A percentile compares a stretch with the other conserved stretches of the same genome.
phyloP scores from a whole-genome alignment of 2,329 filamentous ascomycete genomes.

The Neopestalotiopsis sp. region DNA sequence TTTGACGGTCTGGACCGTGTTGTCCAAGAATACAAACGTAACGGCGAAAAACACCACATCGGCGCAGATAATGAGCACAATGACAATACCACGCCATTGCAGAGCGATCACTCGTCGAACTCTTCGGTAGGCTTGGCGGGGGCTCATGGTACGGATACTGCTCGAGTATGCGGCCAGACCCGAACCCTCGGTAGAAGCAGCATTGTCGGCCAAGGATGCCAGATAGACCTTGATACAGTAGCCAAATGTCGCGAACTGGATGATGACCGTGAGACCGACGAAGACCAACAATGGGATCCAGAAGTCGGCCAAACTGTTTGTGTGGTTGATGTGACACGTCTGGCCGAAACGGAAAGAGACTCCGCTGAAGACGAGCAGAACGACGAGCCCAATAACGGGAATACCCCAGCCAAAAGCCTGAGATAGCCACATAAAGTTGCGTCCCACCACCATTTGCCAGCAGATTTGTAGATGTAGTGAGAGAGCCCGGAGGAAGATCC shows the following conservation, averaged over 20 bases:
- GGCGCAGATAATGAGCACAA: constrained; percentile 86
- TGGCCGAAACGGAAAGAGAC: constrained; percentile 93
- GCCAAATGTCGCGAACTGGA: constrained; percentile 72
- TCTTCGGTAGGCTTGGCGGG: constrained; percentile 85
- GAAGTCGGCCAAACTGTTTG: constrained; percentile 80
- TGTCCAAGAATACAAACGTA: constrained; percentile 87
- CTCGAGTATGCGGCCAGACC: constrained; percentile 75
- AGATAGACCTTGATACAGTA: constrained; percentile 98
- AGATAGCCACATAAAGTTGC: constrained; percentile 86
- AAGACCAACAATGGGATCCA: constrained; percentile 84
- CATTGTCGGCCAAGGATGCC: constrained; percentile 77
- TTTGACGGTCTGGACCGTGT: constrained; percentile 65
- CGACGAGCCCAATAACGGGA: constrained; percentile 73
- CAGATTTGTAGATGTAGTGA: constrained; percentile 97
- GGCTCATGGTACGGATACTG: constrained; percentile 78
- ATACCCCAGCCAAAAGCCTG: constrained; percentile 85
- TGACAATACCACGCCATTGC: constrained; percentile 91
- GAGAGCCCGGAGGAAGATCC: constrained; percentile 88
- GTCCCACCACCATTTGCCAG: constrained; percentile 91
- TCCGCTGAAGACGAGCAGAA: constrained; percentile 83
- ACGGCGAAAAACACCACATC: constrained; percentile 95
- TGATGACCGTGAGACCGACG: constrained; percentile 65
- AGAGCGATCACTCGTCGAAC: constrained; percentile 85
- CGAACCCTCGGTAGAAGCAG: constrained; percentile 72
- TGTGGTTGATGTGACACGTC: constrained; percentile 93